Percentiles rank a stretch among this genome's conserved stretches.
Evolutionary conservation across 805 yeast genomes (phyloP).

Genomic region (Yamadazyma paraphyllophila): DNA sequence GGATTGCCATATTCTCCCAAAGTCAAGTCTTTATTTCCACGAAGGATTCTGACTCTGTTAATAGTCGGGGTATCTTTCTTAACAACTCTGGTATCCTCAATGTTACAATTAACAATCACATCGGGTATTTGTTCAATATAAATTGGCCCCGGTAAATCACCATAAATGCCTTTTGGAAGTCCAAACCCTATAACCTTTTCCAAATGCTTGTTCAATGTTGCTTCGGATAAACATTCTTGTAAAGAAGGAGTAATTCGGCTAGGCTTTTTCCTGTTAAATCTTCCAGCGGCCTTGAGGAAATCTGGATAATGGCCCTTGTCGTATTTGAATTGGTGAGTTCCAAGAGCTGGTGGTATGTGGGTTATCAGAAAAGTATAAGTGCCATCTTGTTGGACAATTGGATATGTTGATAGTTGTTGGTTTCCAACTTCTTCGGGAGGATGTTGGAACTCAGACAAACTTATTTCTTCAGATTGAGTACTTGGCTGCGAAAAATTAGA

Average conservation of each 20-base stretch:
- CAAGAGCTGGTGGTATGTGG: too few relatives aligned
- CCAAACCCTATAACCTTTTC: background rate
- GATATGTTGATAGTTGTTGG: too few relatives aligned
- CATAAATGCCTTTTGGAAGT: background rate
- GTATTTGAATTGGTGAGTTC: slow-evolving; percentile 1
- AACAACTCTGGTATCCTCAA: slow-evolving; percentile 3
- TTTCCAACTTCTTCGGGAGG: too few relatives aligned
- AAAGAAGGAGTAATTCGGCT: slow-evolving; percentile 4
- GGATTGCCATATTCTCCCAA: slow-evolving; percentile 3
- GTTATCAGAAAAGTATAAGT: too few relatives aligned
- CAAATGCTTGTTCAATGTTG: background rate
- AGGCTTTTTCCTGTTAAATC: slow-evolving; percentile 5
- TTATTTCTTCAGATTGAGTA: too few relatives aligned
- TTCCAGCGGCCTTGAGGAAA: background rate
- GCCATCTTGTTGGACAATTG: too few relatives aligned
- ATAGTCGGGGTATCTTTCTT: background rate
- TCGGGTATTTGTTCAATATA: slow-evolving; percentile 1
- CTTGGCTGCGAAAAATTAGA: too few relatives aligned
- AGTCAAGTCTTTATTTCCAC: slow-evolving; percentile 2
- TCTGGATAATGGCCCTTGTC: slow-evolving; percentile 3
- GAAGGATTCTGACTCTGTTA: slow-evolving; percentile 4
- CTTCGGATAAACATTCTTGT: background rate
- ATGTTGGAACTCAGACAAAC: too few relatives aligned
- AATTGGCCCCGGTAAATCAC: background rate
- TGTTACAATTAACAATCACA: background rate